Evolutionary conservation across 192 early-diverging fungal genomes (phyloP), one percentile per base, ranked within the genome.

Genomic region (Umbelopsis isabellina): DNA sequence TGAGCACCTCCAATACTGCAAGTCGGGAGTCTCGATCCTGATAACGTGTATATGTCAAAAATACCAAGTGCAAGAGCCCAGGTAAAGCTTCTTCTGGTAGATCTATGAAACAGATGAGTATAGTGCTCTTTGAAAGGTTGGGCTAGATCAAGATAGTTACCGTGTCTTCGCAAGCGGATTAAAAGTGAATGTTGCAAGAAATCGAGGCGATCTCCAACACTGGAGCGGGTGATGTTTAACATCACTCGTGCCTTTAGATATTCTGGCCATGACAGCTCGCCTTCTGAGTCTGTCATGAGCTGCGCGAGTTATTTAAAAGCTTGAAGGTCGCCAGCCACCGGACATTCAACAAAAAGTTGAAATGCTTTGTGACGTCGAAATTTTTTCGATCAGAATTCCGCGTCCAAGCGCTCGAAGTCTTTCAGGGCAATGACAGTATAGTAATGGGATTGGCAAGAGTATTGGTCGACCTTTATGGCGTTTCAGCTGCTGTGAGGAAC

Each of bases 21-120:
- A 83, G 69, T 51, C 92, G 87, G 4, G 92, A 92, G 35, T 67
- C 67, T 61, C 84, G 80, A 74, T 94, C 92, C 65, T 82, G 82
- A 72, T 92, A 94, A 27, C 90, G 87, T 12, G 87, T 72, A 65
- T 88, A 81, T 50, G 91, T 90, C 16, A 85, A 70, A 52, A 83
- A 76, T 23, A 92, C 53, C 50, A 87, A 67, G 25, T 84, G 75
- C 41, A 92, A 49, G 5, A 90, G 48, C 20, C 69, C 70, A 33
- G 84, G 84, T 25, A 85, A 70, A 35, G 73, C 49, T 66, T 85
- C 81, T 11, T 79, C 75, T 25, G 77, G 79, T 50, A 84, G 52
- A 73, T 84, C 82, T 84, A 79, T 47, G 53, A 9, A 10, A 30
- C 12, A 20, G 9, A 44, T 66, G 12, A 47, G 20, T 45, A 8